Base-by-base conservation (phyloP, 2,329 filamentous ascomycete genomes). In the Xylogone sp. region DNA sequence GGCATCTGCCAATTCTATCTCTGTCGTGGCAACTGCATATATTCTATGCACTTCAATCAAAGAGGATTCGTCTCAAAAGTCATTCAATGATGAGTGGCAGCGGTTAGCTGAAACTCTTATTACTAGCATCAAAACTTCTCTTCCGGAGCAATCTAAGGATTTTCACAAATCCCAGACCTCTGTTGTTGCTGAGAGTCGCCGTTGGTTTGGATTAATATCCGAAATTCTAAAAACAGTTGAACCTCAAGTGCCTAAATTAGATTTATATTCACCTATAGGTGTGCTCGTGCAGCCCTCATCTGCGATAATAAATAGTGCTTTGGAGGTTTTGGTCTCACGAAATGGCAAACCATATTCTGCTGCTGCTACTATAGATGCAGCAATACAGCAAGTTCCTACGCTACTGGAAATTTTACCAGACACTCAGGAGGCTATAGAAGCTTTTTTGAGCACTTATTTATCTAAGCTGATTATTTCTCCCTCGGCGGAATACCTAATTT, bases 141-240 rank as follows among this genome's bases (percentile, higher is more conserved):
- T 89, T 4, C 90, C 92, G 1, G 90, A 93, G 63, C 84, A 93
- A 51, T 91, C 90, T 0, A 86, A 86, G 55, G 87, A 90, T 18
- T 88, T 88, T 59, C 77, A 81, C 21, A 76, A 77, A 42, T 95
- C 90, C 0, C 90, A 96, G 65, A 77, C 82, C 47, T 74, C 75
- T 42, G 76, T 96, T 21, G 80, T 82, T 9, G 75, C 83, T 6
- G 80, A 87, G 60, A 84, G 85, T 0, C 74, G 76, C 44, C 83
- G 88, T 1, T 90, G 90, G 71, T 86, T 88, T 54, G 70, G 78
- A 27, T 49, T 68, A 3, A 24, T 63, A n/a, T 56, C 58, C 2
- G 58, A 60, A 43, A 49, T 63, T 20, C 60, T 75, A 13, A 64
- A 73, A 21, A 68, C 67, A 21, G n/a, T 4, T 5, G 8, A 39